Percentiles rank a stretch among this genome's conserved stretches.
These are phyloP conservation scores for Prunus davidiana DNA, from an alignment of 306 rosid species.

Conservation along the genomic window DNA sequence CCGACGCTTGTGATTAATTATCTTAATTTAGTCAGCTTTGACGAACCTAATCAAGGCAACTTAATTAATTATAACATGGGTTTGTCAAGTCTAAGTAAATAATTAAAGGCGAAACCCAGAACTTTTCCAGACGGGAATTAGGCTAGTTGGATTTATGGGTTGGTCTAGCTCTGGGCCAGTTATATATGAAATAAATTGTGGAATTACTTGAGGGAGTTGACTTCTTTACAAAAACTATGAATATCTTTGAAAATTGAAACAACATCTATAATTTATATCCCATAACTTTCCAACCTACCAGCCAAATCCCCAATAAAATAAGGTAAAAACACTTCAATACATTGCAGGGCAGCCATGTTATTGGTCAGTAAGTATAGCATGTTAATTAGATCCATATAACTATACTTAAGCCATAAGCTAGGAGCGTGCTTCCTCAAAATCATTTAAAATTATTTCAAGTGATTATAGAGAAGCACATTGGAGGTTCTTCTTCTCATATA, in stretches of 20 bases:
- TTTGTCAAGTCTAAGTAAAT: not conserved
- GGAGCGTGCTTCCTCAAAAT: rapidly evolving
- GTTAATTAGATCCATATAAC: no score
- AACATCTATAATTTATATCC: not conserved
- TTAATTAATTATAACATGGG: not conserved
- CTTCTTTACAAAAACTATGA: not conserved
- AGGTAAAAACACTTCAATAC: no score
- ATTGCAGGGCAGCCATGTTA: no score
- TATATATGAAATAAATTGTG: not conserved
- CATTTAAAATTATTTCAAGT: no score
- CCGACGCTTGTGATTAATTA: not conserved
- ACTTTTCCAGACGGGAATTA: not conserved
- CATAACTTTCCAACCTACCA: constrained; percentile 1
- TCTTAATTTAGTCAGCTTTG: not conserved
- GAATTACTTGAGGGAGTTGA: not conserved
- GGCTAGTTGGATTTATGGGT: not conserved
- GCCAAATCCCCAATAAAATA: no score
- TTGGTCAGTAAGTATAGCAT: no score
- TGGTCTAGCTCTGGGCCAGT: not conserved
- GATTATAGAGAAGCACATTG: no score
- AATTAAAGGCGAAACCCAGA: not conserved
- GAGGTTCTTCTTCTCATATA: no score
- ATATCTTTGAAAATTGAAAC: not conserved
- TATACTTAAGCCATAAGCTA: no score
- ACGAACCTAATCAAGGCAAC: not conserved